Conservation (phyloP, 768 basidiomycete genomes). For the Sutorius australiensis region DNA sequence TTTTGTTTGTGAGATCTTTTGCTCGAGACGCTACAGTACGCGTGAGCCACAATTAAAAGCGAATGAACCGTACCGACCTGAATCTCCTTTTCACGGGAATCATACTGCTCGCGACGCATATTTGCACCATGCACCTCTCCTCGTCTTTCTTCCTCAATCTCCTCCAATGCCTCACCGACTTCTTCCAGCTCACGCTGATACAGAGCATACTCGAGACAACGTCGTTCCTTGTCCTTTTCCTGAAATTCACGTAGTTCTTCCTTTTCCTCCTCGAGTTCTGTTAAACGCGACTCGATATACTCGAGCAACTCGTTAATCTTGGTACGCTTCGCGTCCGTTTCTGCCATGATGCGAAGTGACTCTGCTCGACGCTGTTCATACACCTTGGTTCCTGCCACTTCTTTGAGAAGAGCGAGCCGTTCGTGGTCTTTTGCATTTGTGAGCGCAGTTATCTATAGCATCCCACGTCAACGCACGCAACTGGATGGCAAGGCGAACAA, state of each 20-base stretch:
- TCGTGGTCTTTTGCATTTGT: constrained; percentile 98
- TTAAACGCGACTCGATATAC: constrained; percentile 85
- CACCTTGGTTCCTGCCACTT: constrained; percentile 97
- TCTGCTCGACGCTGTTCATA: constrained; percentile 94
- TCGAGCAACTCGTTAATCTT: constrained; percentile 90
- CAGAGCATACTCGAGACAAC: constrained; percentile 92
- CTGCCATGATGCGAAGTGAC: constrained; percentile 93
- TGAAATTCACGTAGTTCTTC: constrained; percentile 97
- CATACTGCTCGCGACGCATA: constrained; percentile 75
- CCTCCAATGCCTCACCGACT: constrained; percentile 78
- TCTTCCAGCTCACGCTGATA: constrained; percentile 91
- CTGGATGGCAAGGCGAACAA: constrained; percentile 9
- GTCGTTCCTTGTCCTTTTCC: constrained; percentile 89
- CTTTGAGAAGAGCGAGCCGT: constrained; percentile 89
- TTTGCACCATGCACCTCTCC: constrained; percentile 85
- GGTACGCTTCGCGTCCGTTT: constrained; percentile 87
- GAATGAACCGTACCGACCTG: constrained; percentile 46
- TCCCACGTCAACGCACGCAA: constrained; percentile 6
- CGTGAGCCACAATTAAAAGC: neutral
- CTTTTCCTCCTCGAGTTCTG: constrained; percentile 96
- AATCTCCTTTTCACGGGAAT: constrained; percentile 78
- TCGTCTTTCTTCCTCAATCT: constrained; percentile 78
- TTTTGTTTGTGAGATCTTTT: constrained; percentile 62
- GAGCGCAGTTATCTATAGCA: constrained; percentile 78
- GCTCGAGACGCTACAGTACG: constrained; percentile 62